Evolutionary conservation across 2,329 filamentous ascomycete species (phyloP), one percentile per base, ranked within the genome.

Genomic region (Nannizziopsis arthrosporioides): DNA sequence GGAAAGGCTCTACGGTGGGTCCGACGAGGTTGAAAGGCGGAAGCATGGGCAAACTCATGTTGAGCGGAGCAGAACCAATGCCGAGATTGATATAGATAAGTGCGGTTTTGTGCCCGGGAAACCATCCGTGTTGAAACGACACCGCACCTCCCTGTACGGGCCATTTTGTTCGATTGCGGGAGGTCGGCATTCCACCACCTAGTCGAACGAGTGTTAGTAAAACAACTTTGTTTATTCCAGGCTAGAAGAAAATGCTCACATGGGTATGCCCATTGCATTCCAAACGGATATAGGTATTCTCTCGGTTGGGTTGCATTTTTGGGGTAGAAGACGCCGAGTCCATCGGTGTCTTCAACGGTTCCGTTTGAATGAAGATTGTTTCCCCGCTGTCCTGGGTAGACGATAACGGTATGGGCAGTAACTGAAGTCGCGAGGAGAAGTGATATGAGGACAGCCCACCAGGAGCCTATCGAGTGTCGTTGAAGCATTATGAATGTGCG

Each of bases 221-320:
- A 10, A 40, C 44, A 18, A 40, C 38, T 30, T 39, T 3, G 5
- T 15, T 30, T 8, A 19, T 17, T 30, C 40, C 4, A 27, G n/a
- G 3, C 22, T 8, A 9, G 2, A 31, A 31, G n/a, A 7, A 9
- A 22, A 5, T 15, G 32, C 12, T 6, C 14, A 94, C 88, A 95
- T 66, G 89, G 88, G 72, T 94, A 94, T 64, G 82, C 80, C 88
- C 88, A 95, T 71, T 94, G 84, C 85, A 92, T 90, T 68, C 88
- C 89, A 56, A 85, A 94, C 1, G 88, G 88, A 57, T 79, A 92
- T 0, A 68, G 61, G 14, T 62, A 59, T 17, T 67, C 69, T 19
- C 10, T 42, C 9, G n/a, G 5, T 17, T 32, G 27, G 47, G 74
- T 73, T 32, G 63, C 57, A 14, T 62, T 59, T 32, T 61, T 63